A percentile compares a stretch with the other conserved stretches of the same genome.
phyloP scores from a whole-genome alignment of 1,284 basidiomycete species.

The Tylopilus sp. region DNA sequence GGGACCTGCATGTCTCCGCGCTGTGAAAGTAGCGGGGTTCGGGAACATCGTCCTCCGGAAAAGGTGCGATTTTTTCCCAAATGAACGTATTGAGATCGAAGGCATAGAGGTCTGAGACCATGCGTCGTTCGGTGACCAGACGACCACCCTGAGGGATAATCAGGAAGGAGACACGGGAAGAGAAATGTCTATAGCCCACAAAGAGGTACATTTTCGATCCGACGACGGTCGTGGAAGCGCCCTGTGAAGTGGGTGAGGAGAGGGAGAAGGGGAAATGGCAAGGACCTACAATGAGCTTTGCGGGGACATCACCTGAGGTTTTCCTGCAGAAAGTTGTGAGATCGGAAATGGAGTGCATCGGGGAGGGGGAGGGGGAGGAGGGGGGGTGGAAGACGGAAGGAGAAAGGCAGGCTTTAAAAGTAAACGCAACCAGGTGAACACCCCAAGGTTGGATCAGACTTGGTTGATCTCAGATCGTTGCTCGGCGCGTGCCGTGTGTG shows the following conservation, averaged over 20 bases:
- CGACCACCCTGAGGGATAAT: slow-evolving; percentile 65
- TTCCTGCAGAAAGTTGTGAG: slow-evolving; percentile 81
- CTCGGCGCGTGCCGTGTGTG: slow-evolving; percentile 26
- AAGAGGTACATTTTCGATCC: slow-evolving; percentile 84
- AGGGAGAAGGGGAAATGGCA: not conserved
- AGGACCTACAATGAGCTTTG: slow-evolving; percentile 77
- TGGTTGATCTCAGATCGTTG: slow-evolving; percentile 32
- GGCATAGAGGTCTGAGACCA: slow-evolving; percentile 85
- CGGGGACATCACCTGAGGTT: slow-evolving; percentile 83
- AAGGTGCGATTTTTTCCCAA: slow-evolving; percentile 72
- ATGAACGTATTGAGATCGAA: slow-evolving; percentile 77
- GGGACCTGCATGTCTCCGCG: slow-evolving; percentile 76
- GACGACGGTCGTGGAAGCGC: slow-evolving; percentile 80
- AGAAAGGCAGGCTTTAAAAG: slow-evolving; percentile 24
- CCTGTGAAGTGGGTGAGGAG: slow-evolving; percentile 40
- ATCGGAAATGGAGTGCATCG: slow-evolving; percentile 80
- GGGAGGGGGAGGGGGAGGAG: not conserved
- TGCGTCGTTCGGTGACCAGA: slow-evolving; percentile 78
- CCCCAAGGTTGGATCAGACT: slow-evolving; percentile 15
- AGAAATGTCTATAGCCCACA: slow-evolving; percentile 41
- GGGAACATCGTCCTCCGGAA: slow-evolving; percentile 64
- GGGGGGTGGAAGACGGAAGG: slow-evolving; percentile 3
- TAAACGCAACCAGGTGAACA: slow-evolving; percentile 6
- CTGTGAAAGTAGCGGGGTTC: slow-evolving; percentile 88
- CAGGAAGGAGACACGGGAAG: not conserved